phyloP scores from a whole-genome alignment of 352 stramenopile species.

The Elongisporangium senticosum region DNA sequence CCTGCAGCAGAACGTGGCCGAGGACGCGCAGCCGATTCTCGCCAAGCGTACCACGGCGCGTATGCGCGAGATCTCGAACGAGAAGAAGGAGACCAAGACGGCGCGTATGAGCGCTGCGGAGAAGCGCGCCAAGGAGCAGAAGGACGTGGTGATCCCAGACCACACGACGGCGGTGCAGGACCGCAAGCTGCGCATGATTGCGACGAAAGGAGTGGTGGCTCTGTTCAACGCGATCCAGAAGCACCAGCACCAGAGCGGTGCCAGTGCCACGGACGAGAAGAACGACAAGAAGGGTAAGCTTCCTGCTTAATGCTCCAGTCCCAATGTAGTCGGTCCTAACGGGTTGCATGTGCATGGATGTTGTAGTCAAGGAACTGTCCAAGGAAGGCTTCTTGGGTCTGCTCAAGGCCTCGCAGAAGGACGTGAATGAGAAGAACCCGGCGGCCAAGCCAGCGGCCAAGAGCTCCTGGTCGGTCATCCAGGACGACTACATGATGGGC shows the following conservation, averaged over 20 bases:
- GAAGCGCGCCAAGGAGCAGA: conserved; percentile 69
- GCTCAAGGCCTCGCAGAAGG: conserved; percentile 57
- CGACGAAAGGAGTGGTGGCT: conserved; percentile 81
- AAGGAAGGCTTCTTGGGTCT: conserved; percentile 82
- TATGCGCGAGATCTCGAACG: conserved; percentile 77
- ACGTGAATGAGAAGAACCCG: conserved; percentile 7
- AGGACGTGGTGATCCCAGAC: conserved; percentile 67
- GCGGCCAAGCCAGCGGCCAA: conserved; percentile 20
- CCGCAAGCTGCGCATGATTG: conserved; percentile 68
- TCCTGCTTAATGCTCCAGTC: neutral
- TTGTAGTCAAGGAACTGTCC: conserved; percentile 70
- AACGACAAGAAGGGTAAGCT: conserved; percentile 60
- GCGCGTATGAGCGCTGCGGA: conserved; percentile 61
- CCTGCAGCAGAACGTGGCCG: conserved; percentile 60
- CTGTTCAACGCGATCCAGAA: conserved; percentile 85
- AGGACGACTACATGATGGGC: conserved; percentile 85
- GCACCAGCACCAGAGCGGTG: conserved; percentile 67
- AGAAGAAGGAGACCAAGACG: conserved; percentile 69
- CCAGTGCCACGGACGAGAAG: conserved; percentile 45
- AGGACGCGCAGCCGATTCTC: conserved; percentile 70
- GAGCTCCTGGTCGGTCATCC: conserved; percentile 75
- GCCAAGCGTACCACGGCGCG: conserved; percentile 78
- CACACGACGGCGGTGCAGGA: conserved; percentile 57
- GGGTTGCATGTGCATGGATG: neutral
- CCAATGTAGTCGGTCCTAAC: neutral